These are phyloP conservation scores for Neofusicoccum cordaticola DNA, from an alignment of 2,329 filamentous ascomycete species.

Conservation along the genomic window DNA sequence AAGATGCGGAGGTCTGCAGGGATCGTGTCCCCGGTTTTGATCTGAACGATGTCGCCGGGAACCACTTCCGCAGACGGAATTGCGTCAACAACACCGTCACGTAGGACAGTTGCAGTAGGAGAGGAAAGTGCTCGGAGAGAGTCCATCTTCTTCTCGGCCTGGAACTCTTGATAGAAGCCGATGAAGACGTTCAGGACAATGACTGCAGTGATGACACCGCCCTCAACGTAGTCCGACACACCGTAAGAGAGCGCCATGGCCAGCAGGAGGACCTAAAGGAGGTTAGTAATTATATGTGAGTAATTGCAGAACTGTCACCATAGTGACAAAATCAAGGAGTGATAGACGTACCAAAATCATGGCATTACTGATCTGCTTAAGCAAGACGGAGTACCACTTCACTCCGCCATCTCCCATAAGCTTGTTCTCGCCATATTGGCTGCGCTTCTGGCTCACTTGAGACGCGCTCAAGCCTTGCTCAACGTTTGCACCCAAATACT, in stretches of 20 bases:
- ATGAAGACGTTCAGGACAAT: conserved; percentile 67
- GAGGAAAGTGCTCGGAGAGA: conserved; percentile 40
- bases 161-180: conserved; percentile 50
- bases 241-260: conserved; percentile 68
- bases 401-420: conserved; percentile 23
- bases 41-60: conserved; percentile 39
- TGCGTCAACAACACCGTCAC: conserved; percentile 34
- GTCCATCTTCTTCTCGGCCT: conserved; percentile 42
- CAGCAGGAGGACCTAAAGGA: conserved; percentile 65
- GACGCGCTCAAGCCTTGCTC: conserved; percentile 21
- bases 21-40: conserved; percentile 58
- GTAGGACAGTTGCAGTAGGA: conserved; percentile 37
- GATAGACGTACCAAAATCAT: conserved; percentile 31
- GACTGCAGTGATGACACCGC: conserved; percentile 61
- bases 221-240: conserved; percentile 64
- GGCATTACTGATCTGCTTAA: conserved; percentile 38
- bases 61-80: conserved; percentile 39
- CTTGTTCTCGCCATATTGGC: conserved; percentile 24
- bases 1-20: conserved; percentile 64
- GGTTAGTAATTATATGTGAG: neutral
- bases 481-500: conserved; percentile 18
- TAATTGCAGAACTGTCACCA: neutral
- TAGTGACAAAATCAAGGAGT: too few species aligned
- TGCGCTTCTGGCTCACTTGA: conserved; percentile 18
- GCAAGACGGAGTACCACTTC: conserved; percentile 25